A percentile compares a stretch with the other conserved stretches of the same genome.
Conservation (phyloP, 148 eudicot genomes). For the Arbutus unedo region DNA sequence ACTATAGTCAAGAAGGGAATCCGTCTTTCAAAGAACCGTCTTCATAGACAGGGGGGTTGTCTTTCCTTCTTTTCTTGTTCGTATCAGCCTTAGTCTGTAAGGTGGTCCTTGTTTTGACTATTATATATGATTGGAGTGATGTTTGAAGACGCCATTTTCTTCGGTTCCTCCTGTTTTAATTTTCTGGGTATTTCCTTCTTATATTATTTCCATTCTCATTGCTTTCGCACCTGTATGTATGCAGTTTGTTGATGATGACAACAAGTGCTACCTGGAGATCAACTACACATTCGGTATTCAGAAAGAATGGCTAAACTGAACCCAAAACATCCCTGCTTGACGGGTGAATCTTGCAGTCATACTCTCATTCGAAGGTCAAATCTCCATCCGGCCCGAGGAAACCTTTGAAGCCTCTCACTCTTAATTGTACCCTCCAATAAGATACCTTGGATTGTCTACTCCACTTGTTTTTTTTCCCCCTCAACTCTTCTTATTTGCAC, state of each 20-base stretch:
- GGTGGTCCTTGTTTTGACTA: background rate
- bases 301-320: constrained; percentile 48
- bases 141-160: background rate
- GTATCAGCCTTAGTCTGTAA: no score
- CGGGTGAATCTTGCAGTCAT: no score
- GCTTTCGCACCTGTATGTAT: background rate
- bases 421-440: background rate
- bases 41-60: no score
- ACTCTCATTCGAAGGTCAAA: no score
- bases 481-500: background rate
- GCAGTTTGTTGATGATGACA: constrained; percentile 66
- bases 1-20: no score
- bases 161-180: background rate
- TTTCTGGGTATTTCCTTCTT: background rate
- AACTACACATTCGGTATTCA: constrained; percentile 63
- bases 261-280: constrained; percentile 68
- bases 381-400: no score
- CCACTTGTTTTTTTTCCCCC: background rate
- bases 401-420: background rate
- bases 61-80: no score
- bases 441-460: background rate
- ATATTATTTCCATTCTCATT: background rate
- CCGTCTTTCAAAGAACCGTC: no score
- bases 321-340: background rate
- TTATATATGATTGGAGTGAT: background rate